Conservation (phyloP, 306 rosid species). For the Amphicarpaea edgeworthii region DNA sequence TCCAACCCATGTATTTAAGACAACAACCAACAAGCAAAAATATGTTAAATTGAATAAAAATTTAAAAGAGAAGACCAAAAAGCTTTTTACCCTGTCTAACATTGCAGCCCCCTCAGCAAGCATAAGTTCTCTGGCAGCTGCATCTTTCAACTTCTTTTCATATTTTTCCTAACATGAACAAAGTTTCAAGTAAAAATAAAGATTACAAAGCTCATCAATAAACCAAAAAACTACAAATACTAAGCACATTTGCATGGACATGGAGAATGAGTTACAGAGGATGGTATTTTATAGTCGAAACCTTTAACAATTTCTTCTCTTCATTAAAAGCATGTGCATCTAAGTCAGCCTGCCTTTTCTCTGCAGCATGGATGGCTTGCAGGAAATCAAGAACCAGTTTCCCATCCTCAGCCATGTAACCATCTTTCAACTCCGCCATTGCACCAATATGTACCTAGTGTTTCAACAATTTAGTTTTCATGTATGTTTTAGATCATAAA, state of each 20-base stretch:
- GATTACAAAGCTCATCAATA: conserved; percentile 43
- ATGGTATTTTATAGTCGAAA: conserved; percentile 44
- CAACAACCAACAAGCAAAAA: conserved; percentile 17
- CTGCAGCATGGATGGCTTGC: conserved; percentile 92
- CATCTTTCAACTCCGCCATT: conserved; percentile 64
- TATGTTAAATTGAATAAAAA: conserved; percentile 21
- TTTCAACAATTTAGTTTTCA: conserved; percentile 44
- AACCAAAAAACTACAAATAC: conserved; percentile 27
- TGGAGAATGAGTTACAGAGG: conserved; percentile 37
- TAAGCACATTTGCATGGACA: conserved; percentile 25
- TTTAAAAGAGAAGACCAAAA: conserved; percentile 11
- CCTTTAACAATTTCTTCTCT: conserved; percentile 82
- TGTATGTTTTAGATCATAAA: conserved; percentile 34
- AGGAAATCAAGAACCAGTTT: conserved; percentile 82
- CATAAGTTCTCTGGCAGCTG: conserved; percentile 87
- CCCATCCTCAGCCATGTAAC: conserved; percentile 81
- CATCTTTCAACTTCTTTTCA: conserved; percentile 89
- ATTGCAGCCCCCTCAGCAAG: conserved; percentile 94
- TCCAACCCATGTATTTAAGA: conserved; percentile 14
- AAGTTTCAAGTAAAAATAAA: conserved; percentile 25
- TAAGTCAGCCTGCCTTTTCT: conserved; percentile 83
- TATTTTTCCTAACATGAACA: conserved; percentile 66
- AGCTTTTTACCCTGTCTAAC: conserved; percentile 75
- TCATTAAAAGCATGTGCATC: conserved; percentile 73
- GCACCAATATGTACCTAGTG: conserved; percentile 62